Conservation (phyloP, 2,329 filamentous ascomycete genomes). For the Phyllosticta citribraziliensis region DNA sequence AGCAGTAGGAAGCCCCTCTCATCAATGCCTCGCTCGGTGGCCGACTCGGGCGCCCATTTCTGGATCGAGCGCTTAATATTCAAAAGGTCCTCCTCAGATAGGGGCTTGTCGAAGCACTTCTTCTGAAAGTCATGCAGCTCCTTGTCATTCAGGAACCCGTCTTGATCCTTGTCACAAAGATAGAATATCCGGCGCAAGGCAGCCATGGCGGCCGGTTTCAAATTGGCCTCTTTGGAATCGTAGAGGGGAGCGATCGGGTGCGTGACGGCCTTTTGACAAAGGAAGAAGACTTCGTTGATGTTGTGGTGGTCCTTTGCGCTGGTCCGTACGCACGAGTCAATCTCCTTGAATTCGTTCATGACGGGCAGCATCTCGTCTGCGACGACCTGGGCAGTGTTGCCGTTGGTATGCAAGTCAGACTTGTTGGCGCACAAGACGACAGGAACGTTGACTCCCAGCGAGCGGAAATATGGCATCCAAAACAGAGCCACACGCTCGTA, state of each 20-base stretch:
- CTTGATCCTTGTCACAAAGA: conserved; percentile 90
- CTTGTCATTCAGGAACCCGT: conserved; percentile 79
- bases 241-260: conserved; percentile 94
- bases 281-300: conserved; percentile 89
- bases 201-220: conserved; percentile 83
- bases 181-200: conserved; percentile 90
- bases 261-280: conserved; percentile 96
- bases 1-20: conserved; percentile 76
- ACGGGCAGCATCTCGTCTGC: conserved; percentile 97
- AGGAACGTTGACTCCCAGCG: conserved; percentile 94
- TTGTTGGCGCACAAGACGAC: conserved; percentile 97
- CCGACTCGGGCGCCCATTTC: conserved; percentile 54
- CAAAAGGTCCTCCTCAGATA: conserved; percentile 70
- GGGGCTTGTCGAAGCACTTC: conserved; percentile 82
- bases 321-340: conserved; percentile 92
- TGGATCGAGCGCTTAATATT: conserved; percentile 86
- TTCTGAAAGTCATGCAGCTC: conserved; percentile 87
- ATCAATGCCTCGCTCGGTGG: conserved; percentile 64
- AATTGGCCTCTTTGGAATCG: conserved; percentile 77
- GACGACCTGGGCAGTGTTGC: conserved; percentile 71
- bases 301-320: conserved; percentile 88
- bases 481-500: conserved; percentile 95
- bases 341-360: conserved; percentile 98
- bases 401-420: conserved; percentile 71
- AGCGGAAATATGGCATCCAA: conserved; percentile 97